Evolutionary conservation across 116 monocot species (phyloP), one percentile per base, ranked within the genome.

Genomic region (Posidonia oceanica): DNA sequence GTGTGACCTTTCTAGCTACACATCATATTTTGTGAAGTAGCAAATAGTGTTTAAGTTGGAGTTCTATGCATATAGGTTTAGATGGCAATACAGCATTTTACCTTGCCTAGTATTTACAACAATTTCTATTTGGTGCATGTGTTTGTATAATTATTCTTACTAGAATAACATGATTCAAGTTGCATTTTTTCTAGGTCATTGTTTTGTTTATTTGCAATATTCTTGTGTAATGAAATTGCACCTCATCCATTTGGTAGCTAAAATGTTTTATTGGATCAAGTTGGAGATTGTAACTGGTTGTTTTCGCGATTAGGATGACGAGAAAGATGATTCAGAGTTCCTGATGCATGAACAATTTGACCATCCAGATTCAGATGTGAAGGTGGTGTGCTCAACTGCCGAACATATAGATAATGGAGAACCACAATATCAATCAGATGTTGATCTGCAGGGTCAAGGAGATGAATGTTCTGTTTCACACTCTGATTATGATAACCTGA

Each of bases 401-500:
- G 63, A 63, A 37, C 39, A 63, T 36, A 39, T 63, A 38, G 39
- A 63, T 13, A 37, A 29, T 29, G 63, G 63, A 63, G 39, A 63
- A 39, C 38, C 63, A 39, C 63, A 37, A 39, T 15, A 36, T 63
- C 63, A 16, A 38, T 15, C 63, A 63, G 63, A 63, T 36, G 36
- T 63, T 63, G 15, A 63, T 63, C 63, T 63, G 10, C 63, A 37
- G 38, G 63, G 15, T 63, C 37, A 29, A 37, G 13, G 63, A 63
- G 37, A 63, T 39, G 63, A 39, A 29, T 4, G 37, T 63, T 63
- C 63, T 5, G 16, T 63, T 63, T 5, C 63, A 63, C 36, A 63
- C 39, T 14, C 62, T 15, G 38, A 63, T 10, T 39, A 29, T 29
- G 29, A 29, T 29, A 29, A 29, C 29, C 29, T 0, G 29, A 29